Evolutionary conservation across 2,329 filamentous ascomycete species (phyloP).

Genomic region (Talaromyces sp.): DNA sequence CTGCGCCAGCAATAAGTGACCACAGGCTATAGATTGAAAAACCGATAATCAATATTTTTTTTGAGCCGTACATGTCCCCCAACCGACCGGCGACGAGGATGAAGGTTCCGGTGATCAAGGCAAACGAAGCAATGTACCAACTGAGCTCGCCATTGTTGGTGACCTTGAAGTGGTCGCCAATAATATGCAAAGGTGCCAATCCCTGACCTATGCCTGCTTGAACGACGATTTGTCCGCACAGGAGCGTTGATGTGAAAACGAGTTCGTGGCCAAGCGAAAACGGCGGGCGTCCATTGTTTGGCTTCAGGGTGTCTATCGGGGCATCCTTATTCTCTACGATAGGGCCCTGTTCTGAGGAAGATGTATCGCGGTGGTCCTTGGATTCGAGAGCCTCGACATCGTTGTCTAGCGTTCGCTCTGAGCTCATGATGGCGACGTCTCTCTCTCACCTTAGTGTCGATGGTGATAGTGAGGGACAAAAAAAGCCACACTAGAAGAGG

Average conservation of each 20-base stretch:
- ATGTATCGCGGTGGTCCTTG: neutral
- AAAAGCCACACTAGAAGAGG: neutral
- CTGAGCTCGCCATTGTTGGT: neutral
- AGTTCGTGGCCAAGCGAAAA: neutral
- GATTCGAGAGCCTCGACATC: neutral
- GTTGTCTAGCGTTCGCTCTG: neutral
- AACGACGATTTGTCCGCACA: neutral
- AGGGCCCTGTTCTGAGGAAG: neutral
- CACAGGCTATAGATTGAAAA: conserved; percentile 47
- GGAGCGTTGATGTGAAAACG: neutral
- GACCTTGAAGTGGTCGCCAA: neutral
- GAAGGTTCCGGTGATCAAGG: conserved; percentile 46
- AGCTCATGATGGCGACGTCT: neutral
- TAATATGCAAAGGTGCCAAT: conserved; percentile 7
- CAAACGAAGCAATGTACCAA: conserved; percentile 47
- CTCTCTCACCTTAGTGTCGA: no score
- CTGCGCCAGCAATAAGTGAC: conserved; percentile 42
- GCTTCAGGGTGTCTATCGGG: neutral
- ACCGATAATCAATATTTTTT: conserved; percentile 44
- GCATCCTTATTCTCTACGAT: neutral
- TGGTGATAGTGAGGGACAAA: no score
- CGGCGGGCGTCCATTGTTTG: neutral
- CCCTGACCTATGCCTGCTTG: conserved; percentile 4
- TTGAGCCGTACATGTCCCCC: conserved; percentile 48
- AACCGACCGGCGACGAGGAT: conserved; percentile 46